Evolutionary conservation across 768 basidiomycete species (phyloP), one percentile per base, ranked within the genome.

Genomic region (Panellus pusillus): DNA sequence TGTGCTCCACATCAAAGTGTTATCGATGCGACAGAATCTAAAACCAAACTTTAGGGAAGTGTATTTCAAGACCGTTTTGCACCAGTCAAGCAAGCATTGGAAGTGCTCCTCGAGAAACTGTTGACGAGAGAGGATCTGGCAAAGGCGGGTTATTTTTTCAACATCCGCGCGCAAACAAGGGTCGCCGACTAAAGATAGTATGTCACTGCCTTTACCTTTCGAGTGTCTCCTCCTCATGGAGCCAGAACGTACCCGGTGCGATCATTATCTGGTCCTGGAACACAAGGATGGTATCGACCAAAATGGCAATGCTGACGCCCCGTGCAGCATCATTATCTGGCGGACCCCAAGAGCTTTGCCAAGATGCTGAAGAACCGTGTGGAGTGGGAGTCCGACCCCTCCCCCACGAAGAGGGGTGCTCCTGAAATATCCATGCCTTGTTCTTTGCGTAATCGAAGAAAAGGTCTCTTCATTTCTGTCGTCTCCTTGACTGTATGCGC

Each of bases 271-370:
- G 17, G 47, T 49, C 27, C 15, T 49, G 9, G 47, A 49, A 19
- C 47, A 49, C 38, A 39, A 12, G 47, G 38, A 49, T 24, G 47
- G 47, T 19, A 49, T 49, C 19, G 45, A 46, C 6, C 31, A 36
- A 15, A n/a, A n/a, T n/a, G n/a, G n/a, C n/a, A n/a, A n/a, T n/a
- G n/a, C n/a, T n/a, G n/a, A n/a, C n/a, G 32, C 32, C 14, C 31
- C 45, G 9, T 31, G 11, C 18, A 46, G 13, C 18, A 28, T 9
- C 18, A 19, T 46, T 5, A 15, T 35, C 9, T 46, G 45, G 45
- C 45, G 17, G 17, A n/a, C 11, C 45, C 45, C 6, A 9, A 17
- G 19, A 13, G 9, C 5, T 46, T 46, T 20, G 27, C 32, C 1
- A 14, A 18, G 14, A 46, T 46, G 45, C 31, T 46, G 1, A 35